These are phyloP conservation scores for Melaleuca alternifolia DNA, from an alignment of 345 rosid genomes.

Conservation along the genomic window DNA sequence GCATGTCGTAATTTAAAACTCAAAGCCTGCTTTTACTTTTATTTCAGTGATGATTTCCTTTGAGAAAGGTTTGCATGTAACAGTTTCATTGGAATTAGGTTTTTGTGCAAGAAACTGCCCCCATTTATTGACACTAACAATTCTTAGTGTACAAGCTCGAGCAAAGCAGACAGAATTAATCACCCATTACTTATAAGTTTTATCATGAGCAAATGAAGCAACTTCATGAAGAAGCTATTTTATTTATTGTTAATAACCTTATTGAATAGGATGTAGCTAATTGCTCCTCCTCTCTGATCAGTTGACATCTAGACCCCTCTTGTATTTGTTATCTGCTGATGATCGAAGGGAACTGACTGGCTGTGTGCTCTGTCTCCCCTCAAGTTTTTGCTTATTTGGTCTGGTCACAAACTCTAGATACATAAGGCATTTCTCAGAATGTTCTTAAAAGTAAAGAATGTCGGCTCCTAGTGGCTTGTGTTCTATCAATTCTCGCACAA, in stretches of 20 bases:
- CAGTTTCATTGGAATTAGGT: background rate
- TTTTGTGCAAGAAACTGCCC: background rate
- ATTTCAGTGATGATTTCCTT: background rate
- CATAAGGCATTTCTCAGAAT: background rate
- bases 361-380: background rate
- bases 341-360: background rate
- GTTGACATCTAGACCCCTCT: background rate
- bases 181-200: background rate
- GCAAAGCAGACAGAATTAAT: background rate
- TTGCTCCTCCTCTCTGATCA: background rate
- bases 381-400: background rate
- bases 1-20: background rate
- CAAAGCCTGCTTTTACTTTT: background rate
- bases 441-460: background rate
- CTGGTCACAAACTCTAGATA: background rate
- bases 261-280: background rate
- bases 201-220: background rate
- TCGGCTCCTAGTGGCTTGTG: background rate
- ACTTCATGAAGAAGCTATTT: background rate
- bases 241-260: background rate
- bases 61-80: background rate
- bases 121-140: background rate
- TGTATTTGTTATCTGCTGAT: background rate
- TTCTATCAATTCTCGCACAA: background rate
- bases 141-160: background rate